phyloP scores from a whole-genome alignment of 2,329 filamentous ascomycete species.

The Fusarium sp. region DNA sequence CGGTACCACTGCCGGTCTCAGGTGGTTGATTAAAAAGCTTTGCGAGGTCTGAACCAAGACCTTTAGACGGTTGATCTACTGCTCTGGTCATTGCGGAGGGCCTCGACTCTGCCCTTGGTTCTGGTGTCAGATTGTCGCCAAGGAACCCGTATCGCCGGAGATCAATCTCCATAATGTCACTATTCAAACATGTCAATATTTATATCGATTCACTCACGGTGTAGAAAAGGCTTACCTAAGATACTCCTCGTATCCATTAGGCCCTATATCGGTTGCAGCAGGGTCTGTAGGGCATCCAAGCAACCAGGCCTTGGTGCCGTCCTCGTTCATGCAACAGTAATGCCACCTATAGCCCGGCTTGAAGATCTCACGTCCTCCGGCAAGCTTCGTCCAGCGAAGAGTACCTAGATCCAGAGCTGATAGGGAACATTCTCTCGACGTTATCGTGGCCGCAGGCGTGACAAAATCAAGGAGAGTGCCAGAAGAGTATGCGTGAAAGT shows the following conservation, averaged over 20 bases:
- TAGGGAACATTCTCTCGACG: slow-evolving; percentile 86
- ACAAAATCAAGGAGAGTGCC: slow-evolving; percentile 94
- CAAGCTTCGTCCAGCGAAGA: slow-evolving; percentile 92
- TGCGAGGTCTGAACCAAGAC: slow-evolving; percentile 85
- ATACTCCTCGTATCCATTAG: slow-evolving; percentile 85
- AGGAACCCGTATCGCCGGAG: slow-evolving; percentile 90
- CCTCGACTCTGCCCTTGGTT: slow-evolving; percentile 62
- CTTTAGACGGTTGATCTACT: slow-evolving; percentile 67
- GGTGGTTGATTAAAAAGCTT: slow-evolving; percentile 88
- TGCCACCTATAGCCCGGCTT: slow-evolving; percentile 95
- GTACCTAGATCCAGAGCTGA: slow-evolving; percentile 89
- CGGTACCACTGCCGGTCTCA: slow-evolving; percentile 85
- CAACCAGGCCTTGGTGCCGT: slow-evolving; percentile 96
- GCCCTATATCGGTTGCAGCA: slow-evolving; percentile 70
- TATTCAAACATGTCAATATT: slow-evolving; percentile 42
- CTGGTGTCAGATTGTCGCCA: slow-evolving; percentile 76
- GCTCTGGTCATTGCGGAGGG: slow-evolving; percentile 60
- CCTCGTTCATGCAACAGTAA: slow-evolving; percentile 95
- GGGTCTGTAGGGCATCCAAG: slow-evolving; percentile 88
- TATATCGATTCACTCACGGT: not conserved
- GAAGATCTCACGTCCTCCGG: slow-evolving; percentile 94
- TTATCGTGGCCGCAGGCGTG: slow-evolving; percentile 88
- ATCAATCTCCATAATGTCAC: slow-evolving; percentile 94
- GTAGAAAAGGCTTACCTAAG: slow-evolving; percentile 63
- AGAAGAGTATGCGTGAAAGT: slow-evolving; percentile 95